Percentiles rank a stretch among this genome's conserved stretches.
Evolutionary conservation across 169 alveolate species (phyloP).

Genomic region (Eimeria acervulina): DNA sequence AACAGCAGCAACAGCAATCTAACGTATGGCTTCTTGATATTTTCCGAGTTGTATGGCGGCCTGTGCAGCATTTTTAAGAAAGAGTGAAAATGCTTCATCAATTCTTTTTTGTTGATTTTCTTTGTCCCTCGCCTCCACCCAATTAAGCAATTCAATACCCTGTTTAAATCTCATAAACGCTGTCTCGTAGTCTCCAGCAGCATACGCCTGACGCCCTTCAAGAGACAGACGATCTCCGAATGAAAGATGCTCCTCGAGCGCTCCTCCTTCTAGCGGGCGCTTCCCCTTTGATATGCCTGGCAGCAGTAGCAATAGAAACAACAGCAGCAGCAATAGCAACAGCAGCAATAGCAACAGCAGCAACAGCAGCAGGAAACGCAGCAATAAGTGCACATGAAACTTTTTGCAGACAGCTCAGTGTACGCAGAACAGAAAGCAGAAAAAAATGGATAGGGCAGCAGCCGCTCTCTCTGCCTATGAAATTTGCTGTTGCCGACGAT

Average conservation of each 20-base stretch:
- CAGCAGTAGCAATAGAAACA: not conserved
- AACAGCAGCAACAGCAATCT: conserved; percentile 30
- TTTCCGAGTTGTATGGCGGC: conserved; percentile 76
- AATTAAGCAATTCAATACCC: conserved; percentile 77
- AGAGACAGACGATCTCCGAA: conserved; percentile 70
- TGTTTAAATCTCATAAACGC: conserved; percentile 77
- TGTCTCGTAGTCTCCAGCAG: not conserved
- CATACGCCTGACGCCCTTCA: conserved; percentile 79
- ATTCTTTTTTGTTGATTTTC: conserved; percentile 6
- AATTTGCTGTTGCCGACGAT: too few species aligned
- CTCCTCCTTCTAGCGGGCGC: conserved; percentile 62
- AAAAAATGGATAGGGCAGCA: not conserved
- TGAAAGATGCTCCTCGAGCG: conserved; percentile 71
- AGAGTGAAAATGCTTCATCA: conserved; percentile 51
- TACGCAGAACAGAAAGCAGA: too few species aligned
- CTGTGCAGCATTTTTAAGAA: conserved; percentile 78
- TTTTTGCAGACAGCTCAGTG: too few species aligned
- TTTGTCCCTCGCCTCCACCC: conserved; percentile 58
- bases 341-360: not conserved
- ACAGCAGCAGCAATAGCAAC: not conserved
- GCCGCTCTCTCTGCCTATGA: not conserved
- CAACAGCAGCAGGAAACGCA: not conserved
- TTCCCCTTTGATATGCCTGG: conserved; percentile 80
- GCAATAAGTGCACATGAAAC: too few species aligned
- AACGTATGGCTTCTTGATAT: conserved; percentile 81